Evolutionary conservation across 257 asterid genomes (phyloP).

Genomic region (Orobanche coerulescens): DNA sequence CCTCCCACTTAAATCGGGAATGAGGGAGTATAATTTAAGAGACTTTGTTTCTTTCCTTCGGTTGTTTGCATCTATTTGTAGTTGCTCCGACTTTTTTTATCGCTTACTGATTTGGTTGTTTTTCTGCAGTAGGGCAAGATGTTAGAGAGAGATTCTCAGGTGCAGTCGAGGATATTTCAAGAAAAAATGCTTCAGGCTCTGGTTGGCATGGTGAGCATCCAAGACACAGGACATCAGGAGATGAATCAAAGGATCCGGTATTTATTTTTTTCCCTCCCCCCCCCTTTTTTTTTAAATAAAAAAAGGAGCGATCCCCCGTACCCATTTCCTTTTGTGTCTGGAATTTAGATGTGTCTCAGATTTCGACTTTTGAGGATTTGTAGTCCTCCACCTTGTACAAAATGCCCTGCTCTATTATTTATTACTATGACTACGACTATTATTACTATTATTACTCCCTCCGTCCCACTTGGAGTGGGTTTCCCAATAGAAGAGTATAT

Average conservation of each 20-base stretch:
- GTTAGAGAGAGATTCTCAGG: constrained; percentile 43
- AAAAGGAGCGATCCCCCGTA: too few species aligned
- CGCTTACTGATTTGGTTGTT: background rate
- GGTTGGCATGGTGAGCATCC: constrained; percentile 40
- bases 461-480: too few species aligned
- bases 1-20: too few species aligned
- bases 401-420: too few species aligned
- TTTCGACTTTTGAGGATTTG: too few species aligned
- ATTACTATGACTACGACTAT: too few species aligned
- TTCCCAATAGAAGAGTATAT: too few species aligned
- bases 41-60: background rate
- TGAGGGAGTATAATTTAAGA: too few species aligned
- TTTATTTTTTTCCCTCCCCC: background rate
- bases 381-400: too few species aligned
- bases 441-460: too few species aligned
- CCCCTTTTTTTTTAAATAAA: background rate
- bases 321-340: too few species aligned
- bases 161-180: constrained; percentile 46
- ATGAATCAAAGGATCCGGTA: constrained; percentile 46
- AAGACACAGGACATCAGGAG: constrained; percentile 39
- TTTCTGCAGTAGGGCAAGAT: constrained; percentile 38
- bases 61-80: constrained; percentile 1
- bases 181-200: constrained; percentile 33
- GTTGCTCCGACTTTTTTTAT: background rate
- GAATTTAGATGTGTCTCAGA: background rate